These are phyloP conservation scores for Pelargonium nanum DNA, from an alignment of 345 rosid species.

Conservation along the genomic window DNA sequence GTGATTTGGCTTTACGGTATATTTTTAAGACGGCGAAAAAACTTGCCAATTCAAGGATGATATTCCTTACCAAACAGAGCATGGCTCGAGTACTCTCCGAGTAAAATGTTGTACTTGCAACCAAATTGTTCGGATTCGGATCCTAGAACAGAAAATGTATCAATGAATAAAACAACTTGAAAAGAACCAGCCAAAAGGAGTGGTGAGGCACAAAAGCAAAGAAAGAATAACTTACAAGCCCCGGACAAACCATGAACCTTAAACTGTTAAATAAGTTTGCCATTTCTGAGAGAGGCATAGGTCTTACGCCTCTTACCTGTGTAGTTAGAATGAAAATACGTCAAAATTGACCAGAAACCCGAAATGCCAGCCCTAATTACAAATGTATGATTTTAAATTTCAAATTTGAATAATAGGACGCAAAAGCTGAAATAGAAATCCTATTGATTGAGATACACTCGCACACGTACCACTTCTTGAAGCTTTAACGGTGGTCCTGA, in stretches of 20 bases:
- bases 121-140: constrained; percentile 92
- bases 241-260: constrained; percentile 65
- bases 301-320: constrained; percentile 90
- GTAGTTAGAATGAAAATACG: not conserved
- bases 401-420: not conserved
- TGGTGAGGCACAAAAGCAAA: not conserved
- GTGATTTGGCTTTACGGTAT: too few species aligned
- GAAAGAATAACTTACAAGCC: constrained; percentile 66
- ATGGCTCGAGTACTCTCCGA: constrained; percentile 76
- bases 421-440: not conserved
- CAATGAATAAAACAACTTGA: constrained; percentile 1
- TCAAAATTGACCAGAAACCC: not conserved
- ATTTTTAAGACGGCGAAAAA: too few species aligned
- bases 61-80: constrained; percentile 73
- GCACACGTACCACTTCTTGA: constrained; percentile 86
- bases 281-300: constrained; percentile 76
- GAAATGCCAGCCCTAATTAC: not conserved
- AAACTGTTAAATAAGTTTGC: constrained; percentile 66
- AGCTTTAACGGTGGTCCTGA: constrained; percentile 95
- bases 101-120: constrained; percentile 87
- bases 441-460: too few species aligned
- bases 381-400: too few species aligned
- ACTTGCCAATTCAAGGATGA: not conserved
- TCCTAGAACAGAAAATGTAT: constrained; percentile 46
- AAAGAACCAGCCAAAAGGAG: constrained; percentile 2